Base-by-base conservation (phyloP, 2,329 filamentous ascomycete genomes). In the Microthyrium microscopicum region DNA sequence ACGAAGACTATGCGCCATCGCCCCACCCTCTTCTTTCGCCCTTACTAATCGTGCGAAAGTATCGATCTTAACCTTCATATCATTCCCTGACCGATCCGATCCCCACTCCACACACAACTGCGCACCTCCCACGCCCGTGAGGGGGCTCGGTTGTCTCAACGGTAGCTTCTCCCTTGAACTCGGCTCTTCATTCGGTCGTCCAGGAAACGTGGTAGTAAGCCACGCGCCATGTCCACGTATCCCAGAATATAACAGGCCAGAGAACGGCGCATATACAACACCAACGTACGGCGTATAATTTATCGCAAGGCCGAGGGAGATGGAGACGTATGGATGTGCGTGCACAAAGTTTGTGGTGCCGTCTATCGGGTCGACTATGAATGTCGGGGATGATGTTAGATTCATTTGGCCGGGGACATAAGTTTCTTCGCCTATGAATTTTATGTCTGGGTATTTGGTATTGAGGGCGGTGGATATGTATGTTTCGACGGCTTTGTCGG, bases 321-420 rank as follows among this genome's bases (percentile, higher is more conserved):
- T 75, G 57, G 73, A 80, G 40, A 80, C 77, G 45, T 72, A 66
- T 4, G 77, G 77, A 55, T 81, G 77, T 15, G 67, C 68, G 55
- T 85, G 80, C 29, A 85, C 68, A 48, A 87, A 84, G 62, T 85
- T 85, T 32, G 76, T 82, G 5, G 70, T 84, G 47, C 77, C 80
- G 56, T 87, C 80, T 44, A 87, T 84, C 28, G 80, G 80, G 51
- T 87, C 80, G 42, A 80, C 74, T 47, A 85, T 68, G 56, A 85
- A 85, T 27, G 80, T 87, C 2, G 80, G 79, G 12, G 65, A 65
- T 20, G 63, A 52, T 1, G 71, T 76, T 29, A 87, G 60, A n/a
- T 47, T 54, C n/a, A 18, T n/a, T 42, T 57, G 57, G 44, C 77
- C 77, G 1, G 76, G 68, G 41, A 72, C 62, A 58, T 82, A 73